phyloP scores from a whole-genome alignment of 73 alveolate genomes.

The Paramecium biaurelia region DNA sequence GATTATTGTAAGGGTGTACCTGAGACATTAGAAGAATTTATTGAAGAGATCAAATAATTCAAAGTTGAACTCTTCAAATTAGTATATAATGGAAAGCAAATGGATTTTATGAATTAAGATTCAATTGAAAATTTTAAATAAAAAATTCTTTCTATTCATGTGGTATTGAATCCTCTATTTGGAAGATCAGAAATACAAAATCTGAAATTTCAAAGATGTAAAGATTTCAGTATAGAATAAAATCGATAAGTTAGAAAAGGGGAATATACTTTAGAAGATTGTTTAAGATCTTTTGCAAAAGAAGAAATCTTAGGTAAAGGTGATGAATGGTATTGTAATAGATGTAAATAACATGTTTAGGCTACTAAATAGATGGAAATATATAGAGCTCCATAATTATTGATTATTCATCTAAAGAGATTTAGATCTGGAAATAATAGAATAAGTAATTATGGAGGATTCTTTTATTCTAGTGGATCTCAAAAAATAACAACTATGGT shows the following conservation, averaged over 20 bases:
- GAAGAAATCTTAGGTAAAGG: slow-evolving; percentile 89
- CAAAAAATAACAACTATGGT: slow-evolving; percentile 67
- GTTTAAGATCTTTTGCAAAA: slow-evolving; percentile 83
- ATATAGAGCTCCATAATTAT: slow-evolving; percentile 80
- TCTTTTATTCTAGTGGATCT: slow-evolving; percentile 40
- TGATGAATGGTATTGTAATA: slow-evolving; percentile 93
- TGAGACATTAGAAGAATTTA: not conserved
- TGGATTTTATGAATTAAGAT: not conserved
- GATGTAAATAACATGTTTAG: slow-evolving; percentile 87
- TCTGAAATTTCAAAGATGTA: slow-evolving; percentile 5
- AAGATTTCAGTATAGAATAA: not conserved
- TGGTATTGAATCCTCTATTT: not conserved
- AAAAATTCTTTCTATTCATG: not conserved
- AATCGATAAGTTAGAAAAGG: not conserved
- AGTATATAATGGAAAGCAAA: not conserved
- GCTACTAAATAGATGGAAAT: slow-evolving; percentile 87
- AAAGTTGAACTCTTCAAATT: not conserved
- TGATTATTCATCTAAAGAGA: slow-evolving; percentile 84
- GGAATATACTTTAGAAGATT: slow-evolving; percentile 69
- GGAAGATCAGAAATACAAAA: not conserved
- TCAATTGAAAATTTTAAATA: not conserved
- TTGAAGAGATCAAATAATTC: not conserved
- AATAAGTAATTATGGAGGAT: slow-evolving; percentile 47
- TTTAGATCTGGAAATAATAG: slow-evolving; percentile 71
- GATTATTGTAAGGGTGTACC: not conserved